These are phyloP conservation scores for Aspergillus eucalypticola DNA, from an alignment of 2,329 filamentous ascomycete genomes.

Conservation along the genomic window DNA sequence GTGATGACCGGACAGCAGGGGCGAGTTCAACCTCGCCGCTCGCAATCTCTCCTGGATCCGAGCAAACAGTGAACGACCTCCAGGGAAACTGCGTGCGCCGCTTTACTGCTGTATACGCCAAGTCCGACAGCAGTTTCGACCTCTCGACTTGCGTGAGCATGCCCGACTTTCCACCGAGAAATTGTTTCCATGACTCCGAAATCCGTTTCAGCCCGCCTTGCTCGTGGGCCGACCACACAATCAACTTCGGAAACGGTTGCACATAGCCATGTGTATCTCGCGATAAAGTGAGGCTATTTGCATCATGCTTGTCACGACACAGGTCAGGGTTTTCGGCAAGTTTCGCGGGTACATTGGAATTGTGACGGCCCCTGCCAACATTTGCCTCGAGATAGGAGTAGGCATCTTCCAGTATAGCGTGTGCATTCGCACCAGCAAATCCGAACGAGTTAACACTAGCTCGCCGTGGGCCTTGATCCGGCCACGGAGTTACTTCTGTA, in stretches of 20 bases:
- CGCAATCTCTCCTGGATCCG: neutral
- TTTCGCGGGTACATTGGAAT: neutral
- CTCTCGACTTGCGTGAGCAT: neutral
- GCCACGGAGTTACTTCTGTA: slow-evolving; percentile 27
- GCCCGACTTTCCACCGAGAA: neutral
- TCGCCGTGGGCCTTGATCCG: slow-evolving; percentile 26
- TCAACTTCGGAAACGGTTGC: slow-evolving; percentile 5
- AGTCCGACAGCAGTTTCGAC: neutral
- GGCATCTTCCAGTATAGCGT: slow-evolving; percentile 36
- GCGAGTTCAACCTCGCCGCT: neutral
- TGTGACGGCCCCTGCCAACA: neutral
- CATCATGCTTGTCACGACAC: too few relatives aligned
- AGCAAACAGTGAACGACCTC: neutral
- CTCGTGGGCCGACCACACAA: neutral
- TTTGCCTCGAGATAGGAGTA: slow-evolving; percentile 6
- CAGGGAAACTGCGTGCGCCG: neutral
- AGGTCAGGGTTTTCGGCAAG: too few relatives aligned
- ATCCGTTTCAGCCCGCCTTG: neutral
- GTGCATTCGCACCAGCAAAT: slow-evolving; percentile 37
- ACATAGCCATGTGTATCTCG: neutral
- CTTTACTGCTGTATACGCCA: neutral
- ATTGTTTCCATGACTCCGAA: neutral
- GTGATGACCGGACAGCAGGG: slow-evolving; percentile 3
- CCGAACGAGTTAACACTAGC: slow-evolving; percentile 41
- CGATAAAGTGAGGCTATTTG: too few relatives aligned